A percentile compares a stretch with the other conserved stretches of the same genome.
These are phyloP conservation scores for Trichoderma gracile DNA, from an alignment of 2,329 filamentous ascomycete species.

Conservation along the genomic window DNA sequence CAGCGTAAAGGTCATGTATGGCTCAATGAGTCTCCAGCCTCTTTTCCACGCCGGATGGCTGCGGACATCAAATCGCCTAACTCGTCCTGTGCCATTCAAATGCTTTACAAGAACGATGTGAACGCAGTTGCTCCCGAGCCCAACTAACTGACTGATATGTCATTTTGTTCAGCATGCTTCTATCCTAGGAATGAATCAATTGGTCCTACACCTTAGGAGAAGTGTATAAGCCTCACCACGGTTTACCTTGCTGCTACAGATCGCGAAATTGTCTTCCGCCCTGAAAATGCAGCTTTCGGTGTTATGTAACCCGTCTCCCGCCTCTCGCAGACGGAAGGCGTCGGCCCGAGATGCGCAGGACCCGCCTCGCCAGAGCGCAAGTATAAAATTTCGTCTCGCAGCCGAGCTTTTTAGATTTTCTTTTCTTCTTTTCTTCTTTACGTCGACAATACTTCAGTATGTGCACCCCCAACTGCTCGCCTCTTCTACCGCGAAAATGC, in stretches of 20 bases:
- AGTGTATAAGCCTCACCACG: too few relatives aligned
- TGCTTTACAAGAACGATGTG: too few relatives aligned
- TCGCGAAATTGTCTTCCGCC: too few relatives aligned
- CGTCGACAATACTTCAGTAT: conserved; percentile 64
- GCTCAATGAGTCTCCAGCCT: too few relatives aligned
- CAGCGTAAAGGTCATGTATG: not conserved
- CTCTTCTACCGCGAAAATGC: conserved; percentile 19
- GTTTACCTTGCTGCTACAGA: too few relatives aligned
- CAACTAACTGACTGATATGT: too few relatives aligned
- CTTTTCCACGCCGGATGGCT: not conserved
- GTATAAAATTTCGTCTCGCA: conserved; percentile 38
- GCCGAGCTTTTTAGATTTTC: conserved; percentile 37
- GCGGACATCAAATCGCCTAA: not conserved
- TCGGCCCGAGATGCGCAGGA: not conserved
- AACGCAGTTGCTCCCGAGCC: too few relatives aligned
- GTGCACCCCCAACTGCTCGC: conserved; percentile 38
- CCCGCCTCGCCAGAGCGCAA: not conserved
- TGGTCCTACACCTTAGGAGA: too few relatives aligned
- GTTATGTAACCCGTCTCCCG: too few relatives aligned
- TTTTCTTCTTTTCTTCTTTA: conserved; percentile 55
- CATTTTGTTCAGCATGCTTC: too few relatives aligned
- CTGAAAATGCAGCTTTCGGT: not conserved
- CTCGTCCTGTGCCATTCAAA: too few relatives aligned
- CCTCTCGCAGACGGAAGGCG: not conserved
- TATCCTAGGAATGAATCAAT: too few relatives aligned